Conservation (phyloP, 1,139 yeast genomes). For the Candida sojae region DNA sequence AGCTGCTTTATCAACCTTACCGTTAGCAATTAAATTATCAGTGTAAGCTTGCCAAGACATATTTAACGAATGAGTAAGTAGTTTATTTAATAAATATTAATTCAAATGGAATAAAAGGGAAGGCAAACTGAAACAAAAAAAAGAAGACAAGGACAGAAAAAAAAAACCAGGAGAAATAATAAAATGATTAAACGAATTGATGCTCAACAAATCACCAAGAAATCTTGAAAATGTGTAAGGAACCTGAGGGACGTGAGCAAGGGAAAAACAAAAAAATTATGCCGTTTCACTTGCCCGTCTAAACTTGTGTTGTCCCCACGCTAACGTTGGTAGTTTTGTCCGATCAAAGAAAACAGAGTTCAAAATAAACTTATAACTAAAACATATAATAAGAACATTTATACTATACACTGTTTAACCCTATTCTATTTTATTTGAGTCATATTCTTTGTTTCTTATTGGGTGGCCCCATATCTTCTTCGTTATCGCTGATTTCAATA, state of each 20-base stretch:
- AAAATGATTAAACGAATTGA: too few relatives aligned
- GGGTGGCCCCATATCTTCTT: conserved; percentile 6
- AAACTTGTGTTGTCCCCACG: too few relatives aligned
- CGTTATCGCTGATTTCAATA: conserved; percentile 14
- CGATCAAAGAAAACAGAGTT: too few relatives aligned
- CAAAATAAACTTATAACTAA: background rate
- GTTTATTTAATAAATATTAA: conserved; percentile 1
- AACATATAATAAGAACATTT: background rate
- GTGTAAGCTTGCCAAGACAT: conserved; percentile 79
- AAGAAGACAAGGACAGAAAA: background rate
- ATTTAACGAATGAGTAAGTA: conserved; percentile 3
- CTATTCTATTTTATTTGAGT: background rate
- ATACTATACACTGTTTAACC: too few relatives aligned
- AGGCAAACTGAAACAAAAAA: conserved; percentile 2
- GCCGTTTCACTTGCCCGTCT: too few relatives aligned
- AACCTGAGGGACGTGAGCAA: too few relatives aligned
- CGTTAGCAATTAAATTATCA: conserved; percentile 83
- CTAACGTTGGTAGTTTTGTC: too few relatives aligned
- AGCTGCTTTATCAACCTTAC: conserved; percentile 89
- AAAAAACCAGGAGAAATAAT: background rate
- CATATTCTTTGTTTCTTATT: background rate
- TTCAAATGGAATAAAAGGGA: background rate
- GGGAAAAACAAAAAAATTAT: background rate
- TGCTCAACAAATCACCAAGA: too few relatives aligned
- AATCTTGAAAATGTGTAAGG: too few relatives aligned